Conservation (phyloP, 192 early-diverging fungal species). For the Backusella australiensis region DNA sequence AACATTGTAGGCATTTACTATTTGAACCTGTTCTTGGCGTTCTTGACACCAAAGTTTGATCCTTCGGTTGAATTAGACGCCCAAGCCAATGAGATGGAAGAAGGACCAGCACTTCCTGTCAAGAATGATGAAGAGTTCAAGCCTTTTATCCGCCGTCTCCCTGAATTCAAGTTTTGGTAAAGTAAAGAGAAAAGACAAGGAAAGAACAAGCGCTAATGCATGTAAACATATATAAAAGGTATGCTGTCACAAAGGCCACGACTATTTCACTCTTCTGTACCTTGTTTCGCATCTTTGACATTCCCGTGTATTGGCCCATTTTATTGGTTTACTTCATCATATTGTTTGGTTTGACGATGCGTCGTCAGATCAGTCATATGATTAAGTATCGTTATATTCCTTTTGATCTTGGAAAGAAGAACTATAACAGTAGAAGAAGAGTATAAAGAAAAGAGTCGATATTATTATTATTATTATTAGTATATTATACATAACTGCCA, state of each 20-base stretch:
- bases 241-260: conserved; percentile 79
- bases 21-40: conserved; percentile 92
- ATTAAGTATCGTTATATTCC: conserved; percentile 91
- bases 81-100: conserved; percentile 61
- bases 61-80: conserved; percentile 78
- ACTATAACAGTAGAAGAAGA: conserved; percentile 42
- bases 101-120: conserved; percentile 71
- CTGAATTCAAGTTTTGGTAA: conserved; percentile 99
- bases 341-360: conserved; percentile 94
- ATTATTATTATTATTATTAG: too few relatives aligned
- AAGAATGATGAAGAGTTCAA: conserved; percentile 92
- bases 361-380: conserved; percentile 97
- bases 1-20: conserved; percentile 80
- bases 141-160: conserved; percentile 94
- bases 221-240: conserved; percentile 45
- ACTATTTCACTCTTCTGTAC: conserved; percentile 84
- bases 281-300: conserved; percentile 84
- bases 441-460: not conserved
- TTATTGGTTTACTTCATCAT: conserved; percentile 94
- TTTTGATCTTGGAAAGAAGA: conserved; percentile 79
- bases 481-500: not conserved
- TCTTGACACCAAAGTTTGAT: conserved; percentile 96
- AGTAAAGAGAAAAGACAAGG: not conserved
- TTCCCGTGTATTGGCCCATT: conserved; percentile 99
- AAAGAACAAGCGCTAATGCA: not conserved